Conservation (phyloP, 192 early-diverging fungal genomes). For the Coemansia sp. region DNA sequence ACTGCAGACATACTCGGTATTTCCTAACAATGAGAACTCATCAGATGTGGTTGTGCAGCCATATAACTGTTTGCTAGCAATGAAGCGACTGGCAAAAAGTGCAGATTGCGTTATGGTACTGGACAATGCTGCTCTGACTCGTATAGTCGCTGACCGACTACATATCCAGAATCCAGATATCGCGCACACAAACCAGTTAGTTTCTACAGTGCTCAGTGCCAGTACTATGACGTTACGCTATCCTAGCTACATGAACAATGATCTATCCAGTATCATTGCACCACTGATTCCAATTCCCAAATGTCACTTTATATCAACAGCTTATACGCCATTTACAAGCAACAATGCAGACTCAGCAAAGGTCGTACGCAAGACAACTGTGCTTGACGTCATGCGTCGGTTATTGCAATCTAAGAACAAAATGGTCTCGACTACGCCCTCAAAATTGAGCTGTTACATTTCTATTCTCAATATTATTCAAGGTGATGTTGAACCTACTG, state of each 20-base stretch:
- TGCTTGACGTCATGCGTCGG: conserved; percentile 96
- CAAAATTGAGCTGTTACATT: conserved; percentile 94
- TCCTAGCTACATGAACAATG: conserved; percentile 99
- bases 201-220: conserved; percentile 98
- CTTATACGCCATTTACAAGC: conserved; percentile 96
- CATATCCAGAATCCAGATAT: conserved; percentile 94
- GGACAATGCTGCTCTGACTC: conserved; percentile 90
- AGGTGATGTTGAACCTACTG: conserved; percentile 96
- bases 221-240: conserved; percentile 96
- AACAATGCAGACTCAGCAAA: conserved; percentile 89
- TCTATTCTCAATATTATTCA: conserved; percentile 99
- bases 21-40: conserved; percentile 90
- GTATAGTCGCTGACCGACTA: conserved; percentile 89
- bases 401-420: conserved; percentile 95
- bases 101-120: conserved; percentile 96
- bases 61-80: conserved; percentile 91
- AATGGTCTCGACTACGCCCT: conserved; percentile 91
- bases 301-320: conserved; percentile 93
- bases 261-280: conserved; percentile 90
- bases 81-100: conserved; percentile 87
- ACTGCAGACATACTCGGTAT: conserved; percentile 96
- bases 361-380: conserved; percentile 93
- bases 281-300: conserved; percentile 97
- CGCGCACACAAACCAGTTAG: conserved; percentile 93
- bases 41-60: conserved; percentile 98